A percentile compares a stretch with the other conserved stretches of the same genome.
These are phyloP conservation scores for Pseudevernia furfuracea DNA, from an alignment of 495 filamentous ascomycete genomes.

Conservation along the genomic window DNA sequence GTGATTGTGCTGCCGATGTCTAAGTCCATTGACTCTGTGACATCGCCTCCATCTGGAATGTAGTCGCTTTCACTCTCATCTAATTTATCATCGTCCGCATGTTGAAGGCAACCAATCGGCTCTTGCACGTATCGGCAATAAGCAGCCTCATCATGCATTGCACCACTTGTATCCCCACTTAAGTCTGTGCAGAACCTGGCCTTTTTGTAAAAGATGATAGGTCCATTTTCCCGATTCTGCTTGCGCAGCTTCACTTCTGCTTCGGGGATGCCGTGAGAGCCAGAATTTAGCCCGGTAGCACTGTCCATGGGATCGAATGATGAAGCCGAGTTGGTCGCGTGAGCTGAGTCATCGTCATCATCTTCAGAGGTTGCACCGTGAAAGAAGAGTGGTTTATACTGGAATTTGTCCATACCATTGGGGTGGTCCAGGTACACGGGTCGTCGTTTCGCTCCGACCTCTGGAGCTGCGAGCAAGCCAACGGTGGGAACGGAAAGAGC, in stretches of 20 bases:
- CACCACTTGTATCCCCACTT: constrained; percentile 44
- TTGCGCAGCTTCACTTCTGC: constrained; percentile 27
- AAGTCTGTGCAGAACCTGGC: constrained; percentile 71
- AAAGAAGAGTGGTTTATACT: constrained; percentile 58
- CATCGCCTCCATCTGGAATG: not conserved
- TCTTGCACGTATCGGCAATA: constrained; percentile 19
- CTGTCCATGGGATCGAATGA: constrained; percentile 14
- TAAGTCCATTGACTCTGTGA: constrained; percentile 8
- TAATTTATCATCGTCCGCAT: not conserved
- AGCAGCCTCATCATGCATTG: constrained; percentile 4
- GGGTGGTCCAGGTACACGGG: constrained; percentile 12
- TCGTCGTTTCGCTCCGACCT: constrained; percentile 17
- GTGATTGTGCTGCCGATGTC: not conserved
- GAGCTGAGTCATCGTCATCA: constrained; percentile 35
- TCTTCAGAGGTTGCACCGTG: constrained; percentile 36
- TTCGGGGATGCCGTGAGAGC: constrained; percentile 19
- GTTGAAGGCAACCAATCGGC: constrained; percentile 19
- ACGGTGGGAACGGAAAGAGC: not conserved
- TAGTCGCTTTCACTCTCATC: constrained; percentile 1
- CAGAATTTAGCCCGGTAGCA: constrained; percentile 29
- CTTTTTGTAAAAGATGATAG: constrained; percentile 73
- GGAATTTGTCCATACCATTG: constrained; percentile 32
- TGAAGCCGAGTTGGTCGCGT: constrained; percentile 15
- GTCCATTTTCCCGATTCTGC: constrained; percentile 52
- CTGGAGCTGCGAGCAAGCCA: constrained; percentile 1